phyloP scores from a whole-genome alignment of 2,329 filamentous ascomycete species.

The Incumbomyces lentus region DNA sequence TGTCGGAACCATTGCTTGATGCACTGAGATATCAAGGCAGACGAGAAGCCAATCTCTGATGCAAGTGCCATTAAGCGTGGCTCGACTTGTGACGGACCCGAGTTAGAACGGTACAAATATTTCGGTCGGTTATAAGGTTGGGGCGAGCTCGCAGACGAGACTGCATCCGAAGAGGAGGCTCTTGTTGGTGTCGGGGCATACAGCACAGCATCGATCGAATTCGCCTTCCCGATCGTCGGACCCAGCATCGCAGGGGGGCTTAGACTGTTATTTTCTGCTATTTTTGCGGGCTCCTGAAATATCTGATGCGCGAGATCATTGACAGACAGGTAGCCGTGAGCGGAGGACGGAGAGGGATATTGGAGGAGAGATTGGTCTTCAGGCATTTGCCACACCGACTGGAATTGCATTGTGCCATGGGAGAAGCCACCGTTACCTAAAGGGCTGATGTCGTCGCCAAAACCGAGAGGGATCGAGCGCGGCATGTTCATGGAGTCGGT shows the following conservation, averaged over 20 bases:
- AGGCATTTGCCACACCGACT: constrained; percentile 19
- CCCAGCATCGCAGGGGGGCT: background rate
- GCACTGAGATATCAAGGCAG: constrained; percentile 20
- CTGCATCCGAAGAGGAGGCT: constrained; percentile 10
- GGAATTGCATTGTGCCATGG: constrained; percentile 18
- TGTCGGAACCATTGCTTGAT: constrained; percentile 20
- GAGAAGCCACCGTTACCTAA: constrained; percentile 15
- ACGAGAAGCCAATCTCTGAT: constrained; percentile 18
- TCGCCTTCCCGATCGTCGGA: constrained; percentile 11
- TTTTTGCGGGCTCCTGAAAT: constrained; percentile 13
- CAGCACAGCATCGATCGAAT: constrained; percentile 16
- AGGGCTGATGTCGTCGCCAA: constrained; percentile 14
- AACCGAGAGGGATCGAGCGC: constrained; percentile 15
- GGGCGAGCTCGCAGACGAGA: constrained; percentile 16
- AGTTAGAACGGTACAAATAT: constrained; percentile 18
- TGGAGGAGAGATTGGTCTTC: constrained; percentile 14
- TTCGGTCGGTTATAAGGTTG: constrained; percentile 15
- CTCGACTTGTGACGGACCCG: constrained; percentile 12
- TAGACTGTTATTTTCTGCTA: background rate
- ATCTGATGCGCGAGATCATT: constrained; percentile 21
- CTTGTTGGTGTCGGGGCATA: constrained; percentile 4
- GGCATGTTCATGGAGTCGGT: constrained; percentile 12
- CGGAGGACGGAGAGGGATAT: constrained; percentile 16
- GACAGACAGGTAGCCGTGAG: constrained; percentile 18
- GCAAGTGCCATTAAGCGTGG: constrained; percentile 15